Conservation (phyloP, 495 filamentous ascomycete genomes). For the Zalerion maritima region DNA sequence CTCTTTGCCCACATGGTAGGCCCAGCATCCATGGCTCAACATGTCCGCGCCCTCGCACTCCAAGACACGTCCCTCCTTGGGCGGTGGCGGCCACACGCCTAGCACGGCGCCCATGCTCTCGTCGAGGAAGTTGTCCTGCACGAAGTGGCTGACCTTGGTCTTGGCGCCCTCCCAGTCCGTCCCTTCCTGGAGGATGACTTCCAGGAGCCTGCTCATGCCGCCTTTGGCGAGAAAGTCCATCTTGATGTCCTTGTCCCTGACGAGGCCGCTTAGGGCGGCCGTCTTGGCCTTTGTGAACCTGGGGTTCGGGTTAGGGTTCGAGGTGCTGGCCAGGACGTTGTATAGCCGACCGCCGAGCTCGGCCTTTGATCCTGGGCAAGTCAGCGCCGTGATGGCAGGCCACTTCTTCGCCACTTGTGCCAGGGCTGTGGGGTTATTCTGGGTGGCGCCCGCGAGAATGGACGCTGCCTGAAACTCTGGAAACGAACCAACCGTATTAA, state of each 20-base stretch:
- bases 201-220: slow-evolving; percentile 31
- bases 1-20: neutral
- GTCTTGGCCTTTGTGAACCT: slow-evolving; percentile 22
- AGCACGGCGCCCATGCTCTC: slow-evolving; percentile 38
- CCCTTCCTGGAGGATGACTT: slow-evolving; percentile 23
- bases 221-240: slow-evolving; percentile 31
- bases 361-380: slow-evolving; percentile 10
- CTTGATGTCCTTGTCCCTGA: slow-evolving; percentile 30
- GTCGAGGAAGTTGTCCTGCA: slow-evolving; percentile 47
- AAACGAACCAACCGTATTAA: slow-evolving; percentile 4
- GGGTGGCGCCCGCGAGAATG: slow-evolving; percentile 37
- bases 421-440: slow-evolving; percentile 51
- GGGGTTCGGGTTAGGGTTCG: slow-evolving; percentile 12
- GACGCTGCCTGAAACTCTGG: slow-evolving; percentile 28
- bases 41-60: neutral
- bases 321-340: slow-evolving; percentile 1
- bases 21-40: neutral
- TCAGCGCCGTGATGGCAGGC: slow-evolving; percentile 15
- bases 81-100: slow-evolving; percentile 28
- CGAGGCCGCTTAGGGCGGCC: slow-evolving; percentile 23
- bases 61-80: neutral
- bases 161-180: slow-evolving; percentile 24
- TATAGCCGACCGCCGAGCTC: slow-evolving; percentile 8
- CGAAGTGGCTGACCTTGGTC: slow-evolving; percentile 31
- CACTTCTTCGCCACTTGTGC: slow-evolving; percentile 28